Evolutionary conservation across 768 basidiomycete genomes (phyloP), one percentile per base, ranked within the genome.

Genomic region (Suillus spraguei): DNA sequence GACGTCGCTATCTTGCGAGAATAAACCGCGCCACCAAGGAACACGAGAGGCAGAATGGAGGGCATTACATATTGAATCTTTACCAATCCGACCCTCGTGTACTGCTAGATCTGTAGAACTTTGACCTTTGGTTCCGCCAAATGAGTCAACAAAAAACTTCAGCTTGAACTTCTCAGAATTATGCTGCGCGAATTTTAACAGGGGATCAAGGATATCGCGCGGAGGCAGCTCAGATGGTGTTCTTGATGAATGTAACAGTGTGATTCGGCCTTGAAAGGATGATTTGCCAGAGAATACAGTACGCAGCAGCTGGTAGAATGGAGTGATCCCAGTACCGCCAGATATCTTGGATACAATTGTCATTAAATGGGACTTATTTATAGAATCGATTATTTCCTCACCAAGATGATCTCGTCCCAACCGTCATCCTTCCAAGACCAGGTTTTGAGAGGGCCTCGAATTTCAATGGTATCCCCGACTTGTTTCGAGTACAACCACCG

Each of bases 301-400:
- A 68, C 89, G 82, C 63, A 94, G 79, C 22, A 95, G 80, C 70
- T 95, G 93, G 69, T 86, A 87, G 72, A 95, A 94, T 4, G 93
- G 94, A 17, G 93, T 89, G 56, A 95, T 88, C 35, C 94, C 93
- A 5, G 93, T 95, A 33, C 93, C 93, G 42, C 93, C 93, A 50
- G 92, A 94, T 61, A 95, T 87, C 93, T 95, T 63, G n/a, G 17
- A 46, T 11, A 16, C 28, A 35, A 53, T 10, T 10, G n/a, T 47
- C 11, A 41, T 36, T 24, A 52, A 47, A 55, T 20, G 49, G 16
- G 42, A n/a, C 24, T 24, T 39, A 54, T 28, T 39, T 4, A 28
- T 53, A 20, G 8, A 58, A 38, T 44, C 53, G 24, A 14, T 38
- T 32, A 49, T 32, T 11, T 16, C 61, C 82, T 49, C 71, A 88